Base-by-base conservation (phyloP, 306 rosid species). In the Bauhinia variegata region DNA sequence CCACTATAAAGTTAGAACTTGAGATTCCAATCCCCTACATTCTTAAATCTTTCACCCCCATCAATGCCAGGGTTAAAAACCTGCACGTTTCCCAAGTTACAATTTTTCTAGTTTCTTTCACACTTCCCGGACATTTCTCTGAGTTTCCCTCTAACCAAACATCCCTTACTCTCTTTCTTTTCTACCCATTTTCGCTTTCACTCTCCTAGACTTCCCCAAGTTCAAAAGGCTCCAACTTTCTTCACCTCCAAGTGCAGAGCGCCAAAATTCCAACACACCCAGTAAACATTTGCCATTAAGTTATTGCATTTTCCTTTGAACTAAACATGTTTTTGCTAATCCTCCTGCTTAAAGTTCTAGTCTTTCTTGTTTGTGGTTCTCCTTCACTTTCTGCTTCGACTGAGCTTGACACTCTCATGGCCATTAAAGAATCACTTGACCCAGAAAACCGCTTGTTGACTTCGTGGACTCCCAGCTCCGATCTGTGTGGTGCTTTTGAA, bases 351-450 rank as follows among this genome's bases (percentile, higher is more conserved):
- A 34, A 46, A 64, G 18, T 75, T 2, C 63, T 28, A 17, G 12
- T 78, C 38, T 59, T 75, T 54, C 18, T 65, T 68, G 23, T 64
- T 31, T 42, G 43, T 14, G 7, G 70, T 8, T 51, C 77, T 41
- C 57, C 70, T 14, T 53, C 84, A 43, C 60, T 67, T 71, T 67
- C 73, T 8, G 11, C 66, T 0, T 34, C 7, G 11, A 30, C 67
- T 28, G 91, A 91, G 78, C 83, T 83, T 17, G 71, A 75, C 44
- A 77, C 91, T 55, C 84, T 91, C 8, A 70, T 91, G 87, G 72
- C 79, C 46, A 31, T 91, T 43, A 91, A 89, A 78, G 49, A 75
- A 51, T 83, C 96, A 17, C 62, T 91, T 11, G 97, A 91, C 88
- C 96, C 95, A 36, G 87, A 85, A 32, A 80, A 77, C 82, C 78